Conservation (phyloP, 108 stramenopile species). For the Skeletonema tropicum region DNA sequence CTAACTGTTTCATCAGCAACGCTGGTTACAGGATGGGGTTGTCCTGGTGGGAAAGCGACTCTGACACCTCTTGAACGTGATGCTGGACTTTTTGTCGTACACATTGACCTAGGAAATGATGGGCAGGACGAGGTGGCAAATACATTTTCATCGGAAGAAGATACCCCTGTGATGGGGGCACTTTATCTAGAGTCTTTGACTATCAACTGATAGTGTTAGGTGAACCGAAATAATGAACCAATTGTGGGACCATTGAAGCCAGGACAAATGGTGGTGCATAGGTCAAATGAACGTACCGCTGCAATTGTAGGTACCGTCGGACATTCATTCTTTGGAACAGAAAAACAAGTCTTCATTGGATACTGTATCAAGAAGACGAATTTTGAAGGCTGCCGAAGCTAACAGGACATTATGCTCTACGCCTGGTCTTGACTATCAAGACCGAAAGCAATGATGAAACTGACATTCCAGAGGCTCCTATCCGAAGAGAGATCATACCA, state of each 20-base stretch:
- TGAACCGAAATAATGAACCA: not conserved
- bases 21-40: slow-evolving; percentile 27
- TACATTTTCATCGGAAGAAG: too few relatives aligned
- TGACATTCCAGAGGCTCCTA: slow-evolving; percentile 25
- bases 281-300: slow-evolving; percentile 28
- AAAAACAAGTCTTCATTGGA: slow-evolving; percentile 9
- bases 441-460: not conserved
- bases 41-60: slow-evolving; percentile 32
- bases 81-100: slow-evolving; percentile 39
- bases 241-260: slow-evolving; percentile 31
- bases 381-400: slow-evolving; percentile 32
- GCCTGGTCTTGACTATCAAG: slow-evolving; percentile 40
- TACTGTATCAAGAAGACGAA: slow-evolving; percentile 22
- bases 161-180: slow-evolving; percentile 19
- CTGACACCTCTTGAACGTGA: slow-evolving; percentile 42
- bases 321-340: slow-evolving; percentile 21
- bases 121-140: not conserved
- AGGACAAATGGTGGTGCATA: slow-evolving; percentile 40
- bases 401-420: slow-evolving; percentile 28
- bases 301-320: slow-evolving; percentile 37
- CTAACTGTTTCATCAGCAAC: slow-evolving; percentile 43
- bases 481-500: slow-evolving; percentile 38
- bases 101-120: slow-evolving; percentile 49
- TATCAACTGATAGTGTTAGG: not conserved
- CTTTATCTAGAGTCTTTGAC: too few relatives aligned